Conservation (phyloP, 305 asterid genomes). For the Fraxinus platypoda region DNA sequence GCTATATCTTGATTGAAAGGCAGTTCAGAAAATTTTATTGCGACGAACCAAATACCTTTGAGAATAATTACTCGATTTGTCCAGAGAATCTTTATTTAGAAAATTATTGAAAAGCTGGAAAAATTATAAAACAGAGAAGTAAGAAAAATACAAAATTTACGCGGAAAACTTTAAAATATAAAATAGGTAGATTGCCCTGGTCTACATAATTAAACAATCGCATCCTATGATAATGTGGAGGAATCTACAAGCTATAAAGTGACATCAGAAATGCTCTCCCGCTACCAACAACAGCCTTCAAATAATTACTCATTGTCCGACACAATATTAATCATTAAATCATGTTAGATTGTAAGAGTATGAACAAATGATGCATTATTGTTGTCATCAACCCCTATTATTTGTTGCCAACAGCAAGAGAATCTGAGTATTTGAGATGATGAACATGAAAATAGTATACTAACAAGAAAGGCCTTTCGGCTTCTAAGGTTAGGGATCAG, state of each 20-base stretch:
- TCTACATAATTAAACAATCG: background rate
- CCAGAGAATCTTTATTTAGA: background rate
- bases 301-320: background rate
- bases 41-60: background rate
- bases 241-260: background rate
- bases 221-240: background rate
- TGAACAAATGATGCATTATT: background rate
- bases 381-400: background rate
- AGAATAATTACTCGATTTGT: background rate
- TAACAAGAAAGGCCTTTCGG: background rate
- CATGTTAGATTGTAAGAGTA: background rate
- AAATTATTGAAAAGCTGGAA: no score
- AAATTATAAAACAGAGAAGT: no score
- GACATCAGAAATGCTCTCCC: background rate
- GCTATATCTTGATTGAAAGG: background rate
- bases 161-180: no score
- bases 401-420: background rate
- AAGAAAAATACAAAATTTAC: no score
- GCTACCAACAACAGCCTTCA: background rate
- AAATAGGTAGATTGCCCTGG: background rate
- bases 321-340: background rate
- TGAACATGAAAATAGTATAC: background rate
- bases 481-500: conserved; percentile 19
- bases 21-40: background rate
- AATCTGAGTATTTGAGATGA: background rate